Percentiles rank a stretch among this genome's conserved stretches.
These are phyloP conservation scores for Cordyceps cicadae DNA, from an alignment of 2,329 filamentous ascomycete species.

Conservation along the genomic window DNA sequence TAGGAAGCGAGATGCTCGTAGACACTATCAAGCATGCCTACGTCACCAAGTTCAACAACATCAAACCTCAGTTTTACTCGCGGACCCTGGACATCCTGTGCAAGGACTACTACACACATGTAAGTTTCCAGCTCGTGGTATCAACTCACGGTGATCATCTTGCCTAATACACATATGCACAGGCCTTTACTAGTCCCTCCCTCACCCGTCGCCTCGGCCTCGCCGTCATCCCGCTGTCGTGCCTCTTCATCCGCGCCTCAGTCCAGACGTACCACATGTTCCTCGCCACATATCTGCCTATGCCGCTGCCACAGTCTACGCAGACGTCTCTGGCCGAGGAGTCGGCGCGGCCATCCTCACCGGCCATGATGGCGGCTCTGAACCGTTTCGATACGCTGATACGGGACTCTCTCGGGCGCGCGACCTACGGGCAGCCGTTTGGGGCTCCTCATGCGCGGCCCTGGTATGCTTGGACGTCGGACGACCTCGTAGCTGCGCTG, in stretches of 20 bases:
- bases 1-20: conserved; percentile 93
- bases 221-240: conserved; percentile 85
- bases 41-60: conserved; percentile 97
- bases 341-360: conserved; percentile 55
- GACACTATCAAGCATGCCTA: conserved; percentile 97
- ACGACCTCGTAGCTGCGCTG: conserved; percentile 63
- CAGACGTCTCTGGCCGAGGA: conserved; percentile 60
- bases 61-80: conserved; percentile 80
- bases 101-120: conserved; percentile 96
- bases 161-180: conserved; percentile 10
- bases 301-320: conserved; percentile 57
- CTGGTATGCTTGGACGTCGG: conserved; percentile 53
- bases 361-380: conserved; percentile 67
- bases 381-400: conserved; percentile 70
- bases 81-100: conserved; percentile 88
- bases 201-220: conserved; percentile 83
- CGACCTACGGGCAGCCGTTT: conserved; percentile 55
- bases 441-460: conserved; percentile 31
- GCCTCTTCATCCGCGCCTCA: conserved; percentile 88
- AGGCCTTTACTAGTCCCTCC: conserved; percentile 86
- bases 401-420: conserved; percentile 66
- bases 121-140: conserved; percentile 30
- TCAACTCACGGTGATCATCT: not conserved
- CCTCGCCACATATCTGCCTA: conserved; percentile 74
- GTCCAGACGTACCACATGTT: conserved; percentile 99